phyloP scores from a whole-genome alignment of 441 rosid genomes.

The Populus trichocarpa region DNA sequence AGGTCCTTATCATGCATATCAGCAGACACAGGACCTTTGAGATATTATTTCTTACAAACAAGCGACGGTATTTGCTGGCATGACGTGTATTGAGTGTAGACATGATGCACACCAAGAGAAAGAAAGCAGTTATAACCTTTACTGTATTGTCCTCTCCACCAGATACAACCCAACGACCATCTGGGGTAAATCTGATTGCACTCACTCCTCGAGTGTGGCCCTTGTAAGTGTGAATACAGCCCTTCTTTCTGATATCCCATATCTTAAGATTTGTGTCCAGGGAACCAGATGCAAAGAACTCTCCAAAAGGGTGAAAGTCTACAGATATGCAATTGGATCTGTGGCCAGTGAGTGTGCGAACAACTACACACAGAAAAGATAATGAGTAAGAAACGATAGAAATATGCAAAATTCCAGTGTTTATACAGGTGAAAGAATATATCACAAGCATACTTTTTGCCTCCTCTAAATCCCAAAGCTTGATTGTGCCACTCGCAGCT shows the following conservation, averaged over 20 bases:
- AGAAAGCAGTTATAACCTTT: slow-evolving; percentile 53
- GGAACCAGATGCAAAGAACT: slow-evolving; percentile 98
- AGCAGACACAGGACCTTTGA: neutral
- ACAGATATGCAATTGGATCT: slow-evolving; percentile 96
- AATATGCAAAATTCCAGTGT: neutral
- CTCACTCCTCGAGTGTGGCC: slow-evolving; percentile 98
- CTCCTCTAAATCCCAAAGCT: slow-evolving; percentile 99
- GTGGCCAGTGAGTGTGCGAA: slow-evolving; percentile 90
- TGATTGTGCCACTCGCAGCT: slow-evolving; percentile 96
- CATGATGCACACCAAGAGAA: neutral
- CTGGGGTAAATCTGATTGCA: slow-evolving; percentile 95
- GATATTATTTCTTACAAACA: neutral
- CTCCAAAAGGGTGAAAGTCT: slow-evolving; percentile 98
- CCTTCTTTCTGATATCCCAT: slow-evolving; percentile 99
- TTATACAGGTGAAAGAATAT: neutral
- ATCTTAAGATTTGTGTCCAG: slow-evolving; percentile 96
- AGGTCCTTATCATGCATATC: neutral
- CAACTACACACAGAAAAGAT: slow-evolving; percentile 48
- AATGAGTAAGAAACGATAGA: neutral
- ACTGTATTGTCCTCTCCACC: slow-evolving; percentile 98
- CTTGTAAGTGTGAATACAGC: slow-evolving; percentile 97
- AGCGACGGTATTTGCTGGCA: neutral
- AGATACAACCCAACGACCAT: slow-evolving; percentile 99
- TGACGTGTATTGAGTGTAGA: neutral
- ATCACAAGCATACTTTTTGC: slow-evolving; percentile 71